Percentiles rank a stretch among this genome's conserved stretches.
Evolutionary conservation across 495 filamentous ascomycete genomes (phyloP).

Genomic region (Aspergillus heteromorphus): DNA sequence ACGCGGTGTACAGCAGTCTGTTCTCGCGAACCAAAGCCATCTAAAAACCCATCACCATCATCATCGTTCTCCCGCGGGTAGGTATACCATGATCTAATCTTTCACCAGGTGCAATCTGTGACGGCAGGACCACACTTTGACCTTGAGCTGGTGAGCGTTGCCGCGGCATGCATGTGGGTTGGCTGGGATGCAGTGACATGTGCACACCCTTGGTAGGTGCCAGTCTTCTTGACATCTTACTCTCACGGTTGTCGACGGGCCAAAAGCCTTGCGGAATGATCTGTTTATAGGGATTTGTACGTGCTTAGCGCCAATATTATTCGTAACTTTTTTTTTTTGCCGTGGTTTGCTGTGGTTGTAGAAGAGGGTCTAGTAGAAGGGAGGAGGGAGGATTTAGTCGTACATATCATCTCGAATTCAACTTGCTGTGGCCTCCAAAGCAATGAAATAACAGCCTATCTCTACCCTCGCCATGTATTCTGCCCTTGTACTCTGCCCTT

Average conservation of each 20-base stretch:
- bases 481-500: no score
- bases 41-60: slow-evolving; percentile 21
- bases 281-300: slow-evolving; percentile 28
- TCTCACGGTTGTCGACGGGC: slow-evolving; percentile 18
- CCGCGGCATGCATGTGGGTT: slow-evolving; percentile 18
- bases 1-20: slow-evolving; percentile 95
- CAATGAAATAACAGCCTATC: no score
- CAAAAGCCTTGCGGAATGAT: slow-evolving; percentile 23
- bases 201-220: slow-evolving; percentile 45
- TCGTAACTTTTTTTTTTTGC: slow-evolving; percentile 1
- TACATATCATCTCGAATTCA: no score
- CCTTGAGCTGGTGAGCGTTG: slow-evolving; percentile 7
- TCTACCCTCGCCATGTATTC: no score
- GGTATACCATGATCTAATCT: slow-evolving; percentile 25
- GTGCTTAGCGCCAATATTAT: slow-evolving; percentile 15
- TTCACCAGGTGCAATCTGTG: slow-evolving; percentile 23
- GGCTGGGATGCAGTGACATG: slow-evolving; percentile 33
- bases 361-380: no score
- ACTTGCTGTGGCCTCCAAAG: no score
- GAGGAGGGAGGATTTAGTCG: no score
- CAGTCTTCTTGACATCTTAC: slow-evolving; percentile 22
- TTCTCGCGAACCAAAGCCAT: slow-evolving; percentile 81
- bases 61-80: slow-evolving; percentile 21
- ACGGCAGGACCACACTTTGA: slow-evolving; percentile 17
- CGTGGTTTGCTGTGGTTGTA: no score